These are phyloP conservation scores for Annulohypoxylon moriforme DNA, from an alignment of 495 filamentous ascomycete genomes.

Conservation along the genomic window DNA sequence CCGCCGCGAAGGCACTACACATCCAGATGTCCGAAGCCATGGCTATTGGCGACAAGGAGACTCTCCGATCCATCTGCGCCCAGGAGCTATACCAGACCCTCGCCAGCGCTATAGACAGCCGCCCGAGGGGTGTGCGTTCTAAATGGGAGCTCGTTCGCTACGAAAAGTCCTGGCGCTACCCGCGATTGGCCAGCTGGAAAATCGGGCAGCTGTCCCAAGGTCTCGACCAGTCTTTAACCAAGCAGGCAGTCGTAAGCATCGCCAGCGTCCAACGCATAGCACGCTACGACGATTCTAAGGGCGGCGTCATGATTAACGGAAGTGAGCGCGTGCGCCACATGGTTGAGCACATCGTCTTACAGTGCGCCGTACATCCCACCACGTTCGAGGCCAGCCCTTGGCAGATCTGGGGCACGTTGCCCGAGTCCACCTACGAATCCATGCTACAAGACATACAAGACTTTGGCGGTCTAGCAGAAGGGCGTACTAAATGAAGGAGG, in stretches of 20 bases:
- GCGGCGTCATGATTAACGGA: slow-evolving; percentile 52
- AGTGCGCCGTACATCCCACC: slow-evolving; percentile 62
- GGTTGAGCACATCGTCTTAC: slow-evolving; percentile 82
- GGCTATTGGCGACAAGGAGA: slow-evolving; percentile 69
- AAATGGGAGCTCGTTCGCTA: slow-evolving; percentile 77
- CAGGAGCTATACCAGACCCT: slow-evolving; percentile 69
- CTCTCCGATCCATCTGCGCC: slow-evolving; percentile 68
- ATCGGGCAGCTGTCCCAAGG: slow-evolving; percentile 59
- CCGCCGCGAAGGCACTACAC: slow-evolving; percentile 70
- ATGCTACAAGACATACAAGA: slow-evolving; percentile 46
- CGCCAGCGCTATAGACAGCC: slow-evolving; percentile 63
- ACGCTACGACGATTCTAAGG: slow-evolving; percentile 48
- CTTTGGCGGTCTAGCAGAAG: neutral
- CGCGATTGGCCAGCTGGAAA: slow-evolving; percentile 71
- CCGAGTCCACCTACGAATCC: slow-evolving; percentile 67
- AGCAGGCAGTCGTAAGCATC: slow-evolving; percentile 81
- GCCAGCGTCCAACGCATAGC: slow-evolving; percentile 71
- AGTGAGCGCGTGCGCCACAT: slow-evolving; percentile 71
- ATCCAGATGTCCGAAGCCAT: slow-evolving; percentile 76
- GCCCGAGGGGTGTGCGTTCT: slow-evolving; percentile 61
- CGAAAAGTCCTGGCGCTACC: slow-evolving; percentile 54
- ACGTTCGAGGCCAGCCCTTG: slow-evolving; percentile 70
- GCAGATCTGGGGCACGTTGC: slow-evolving; percentile 79
- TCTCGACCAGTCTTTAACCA: slow-evolving; percentile 54
- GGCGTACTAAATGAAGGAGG: too few species aligned